Percentiles rank a stretch among this genome's conserved stretches.
Conservation (phyloP, 768 basidiomycete species). For the Hirschioporus abietinus region DNA sequence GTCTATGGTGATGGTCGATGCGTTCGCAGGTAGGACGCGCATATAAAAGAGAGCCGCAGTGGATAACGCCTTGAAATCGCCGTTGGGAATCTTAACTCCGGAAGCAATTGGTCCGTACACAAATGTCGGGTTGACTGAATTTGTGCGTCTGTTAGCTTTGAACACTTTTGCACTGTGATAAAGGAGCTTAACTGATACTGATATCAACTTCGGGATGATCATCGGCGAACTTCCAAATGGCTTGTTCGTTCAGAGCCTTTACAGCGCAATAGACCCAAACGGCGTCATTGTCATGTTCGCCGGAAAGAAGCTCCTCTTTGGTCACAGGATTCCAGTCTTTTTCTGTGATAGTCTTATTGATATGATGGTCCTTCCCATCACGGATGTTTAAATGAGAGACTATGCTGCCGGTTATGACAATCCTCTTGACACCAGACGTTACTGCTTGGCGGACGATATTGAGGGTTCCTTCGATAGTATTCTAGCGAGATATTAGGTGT, state of each 20-base stretch:
- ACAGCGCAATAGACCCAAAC: conserved; percentile 31
- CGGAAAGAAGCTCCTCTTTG: conserved; percentile 24
- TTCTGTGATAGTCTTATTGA: neutral
- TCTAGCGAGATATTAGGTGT: conserved; percentile 11
- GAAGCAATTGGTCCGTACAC: conserved; percentile 15
- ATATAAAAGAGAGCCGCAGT: neutral
- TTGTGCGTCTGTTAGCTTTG: neutral
- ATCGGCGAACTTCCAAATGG: conserved; percentile 21
- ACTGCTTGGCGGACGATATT: conserved; percentile 10
- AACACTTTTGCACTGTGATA: neutral
- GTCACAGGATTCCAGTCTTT: conserved; percentile 31
- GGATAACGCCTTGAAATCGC: neutral
- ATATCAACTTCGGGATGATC: conserved; percentile 23
- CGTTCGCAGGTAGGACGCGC: conserved; percentile 55
- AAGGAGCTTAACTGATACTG: conserved; percentile 16
- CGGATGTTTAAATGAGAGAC: neutral
- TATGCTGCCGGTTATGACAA: conserved; percentile 2
- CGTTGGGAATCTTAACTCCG: conserved; percentile 6
- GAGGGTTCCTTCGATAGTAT: conserved; percentile 8
- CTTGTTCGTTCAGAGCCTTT: conserved; percentile 28
- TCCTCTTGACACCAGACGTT: conserved; percentile 6
- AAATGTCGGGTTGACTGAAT: conserved; percentile 9
- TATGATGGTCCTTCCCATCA: neutral
- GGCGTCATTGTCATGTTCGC: conserved; percentile 13
- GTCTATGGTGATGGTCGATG: conserved; percentile 55